phyloP scores from a whole-genome alignment of 2,329 filamentous ascomycete species.

The Penicillium sp. region DNA sequence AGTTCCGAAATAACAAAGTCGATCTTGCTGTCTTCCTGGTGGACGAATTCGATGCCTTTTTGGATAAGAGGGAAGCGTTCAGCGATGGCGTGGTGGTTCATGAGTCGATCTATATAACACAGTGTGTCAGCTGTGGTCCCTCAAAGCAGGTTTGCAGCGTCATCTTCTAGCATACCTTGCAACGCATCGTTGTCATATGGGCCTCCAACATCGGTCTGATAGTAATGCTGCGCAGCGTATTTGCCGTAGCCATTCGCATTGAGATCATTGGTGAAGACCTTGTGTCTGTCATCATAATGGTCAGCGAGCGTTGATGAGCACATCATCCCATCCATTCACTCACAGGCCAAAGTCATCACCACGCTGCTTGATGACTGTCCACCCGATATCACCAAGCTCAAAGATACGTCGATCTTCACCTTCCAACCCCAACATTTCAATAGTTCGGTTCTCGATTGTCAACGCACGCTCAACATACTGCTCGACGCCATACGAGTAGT shows the following conservation, averaged over 20 bases:
- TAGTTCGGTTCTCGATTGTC: constrained; percentile 2
- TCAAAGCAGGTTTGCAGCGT: neutral
- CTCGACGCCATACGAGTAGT: constrained; percentile 5
- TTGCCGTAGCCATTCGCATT: constrained; percentile 5
- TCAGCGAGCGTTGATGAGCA: neutral
- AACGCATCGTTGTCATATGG: neutral
- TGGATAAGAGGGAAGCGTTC: neutral
- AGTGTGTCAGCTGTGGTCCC: neutral
- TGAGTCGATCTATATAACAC: neutral
- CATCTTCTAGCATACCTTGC: neutral
- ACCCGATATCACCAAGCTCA: neutral
- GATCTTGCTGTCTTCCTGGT: neutral
- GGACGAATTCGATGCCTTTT: neutral
- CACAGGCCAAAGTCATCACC: neutral
- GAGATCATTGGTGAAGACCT: neutral
- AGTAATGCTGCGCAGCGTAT: constrained; percentile 17
- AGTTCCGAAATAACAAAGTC: constrained; percentile 11
- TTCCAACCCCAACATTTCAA: neutral
- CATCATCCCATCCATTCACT: neutral
- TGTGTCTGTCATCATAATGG: neutral
- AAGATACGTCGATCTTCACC: neutral
- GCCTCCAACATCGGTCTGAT: constrained; percentile 4
- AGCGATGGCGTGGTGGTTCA: constrained; percentile 6
- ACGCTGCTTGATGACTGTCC: neutral
- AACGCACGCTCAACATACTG: neutral